Base-by-base conservation (phyloP, 2,329 filamentous ascomycete genomes). In the Fusarium cicatricum region DNA sequence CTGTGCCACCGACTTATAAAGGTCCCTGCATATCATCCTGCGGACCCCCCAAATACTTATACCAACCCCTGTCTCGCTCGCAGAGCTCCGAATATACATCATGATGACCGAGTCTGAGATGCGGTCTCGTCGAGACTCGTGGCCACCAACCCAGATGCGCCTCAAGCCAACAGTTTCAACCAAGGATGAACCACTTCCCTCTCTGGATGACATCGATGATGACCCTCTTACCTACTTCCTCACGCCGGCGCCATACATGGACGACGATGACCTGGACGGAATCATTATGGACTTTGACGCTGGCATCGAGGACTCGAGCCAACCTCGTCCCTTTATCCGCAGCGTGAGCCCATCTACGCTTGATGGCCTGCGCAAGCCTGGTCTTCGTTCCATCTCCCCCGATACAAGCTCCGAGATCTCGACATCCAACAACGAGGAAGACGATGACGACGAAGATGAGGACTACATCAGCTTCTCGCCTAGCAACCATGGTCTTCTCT, bases 301-400 rank as follows among this genome's bases (percentile, higher is more conserved):
- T 32, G 82, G 83, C 50, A 86, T 86, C 67, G 82, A 85, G 66
- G 78, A 82, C 62, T 68, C 74, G 48, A 78, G 73, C 54, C 75
- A 75, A 4, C 78, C 80, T 3, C 69, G 72, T 23, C 76, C 78
- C 14, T 75, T 80, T 34, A 74, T 85, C 46, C 78, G 83, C 57
- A 85, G 80, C 61, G 78, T 86, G 55, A 85, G 82, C 66, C 83
- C 83, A 2, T 85, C 83, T 1, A 82, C 76, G 26, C 80, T 86
- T 28, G 79, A 78, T 19, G 80, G 81, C 4, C 78, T 84, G 14
- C 75, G 77, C 55, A 81, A 78, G 66, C 70, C 78, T 5, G 67
- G 67, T 6, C 58, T 69, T 6, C 67, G 63, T 5, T 61, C 67
- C 17, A 59, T 68, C 44, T 69, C 67, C 8, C 67, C 67, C 11